Evolutionary conservation across 306 rosid species (phyloP).

Genomic region (Gleditsia sinensis): DNA sequence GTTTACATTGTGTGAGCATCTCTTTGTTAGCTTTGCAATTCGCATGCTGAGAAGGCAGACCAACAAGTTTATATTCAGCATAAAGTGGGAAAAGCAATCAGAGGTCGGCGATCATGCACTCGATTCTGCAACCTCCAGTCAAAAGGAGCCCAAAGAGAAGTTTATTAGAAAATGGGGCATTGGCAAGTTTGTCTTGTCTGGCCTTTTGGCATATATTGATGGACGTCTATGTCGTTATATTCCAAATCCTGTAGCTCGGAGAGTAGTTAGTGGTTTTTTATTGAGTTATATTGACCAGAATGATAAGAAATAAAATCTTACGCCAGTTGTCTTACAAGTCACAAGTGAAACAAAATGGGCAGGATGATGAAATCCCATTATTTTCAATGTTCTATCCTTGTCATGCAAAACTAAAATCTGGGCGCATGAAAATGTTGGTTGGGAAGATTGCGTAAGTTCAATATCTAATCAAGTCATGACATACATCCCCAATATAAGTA

Average conservation of each 20-base stretch:
- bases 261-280: constrained; percentile 88
- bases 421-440: background rate
- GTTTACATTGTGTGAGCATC: constrained; percentile 81
- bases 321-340: background rate
- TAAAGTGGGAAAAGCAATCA: constrained; percentile 50
- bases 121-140: constrained; percentile 31
- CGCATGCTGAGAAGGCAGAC: constrained; percentile 78
- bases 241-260: constrained; percentile 81
- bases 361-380: background rate
- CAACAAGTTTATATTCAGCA: constrained; percentile 46
- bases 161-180: constrained; percentile 70
- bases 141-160: constrained; percentile 35
- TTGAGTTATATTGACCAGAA: constrained; percentile 71
- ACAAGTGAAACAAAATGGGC: background rate
- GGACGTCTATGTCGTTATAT: constrained; percentile 87
- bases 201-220: constrained; percentile 83
- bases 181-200: constrained; percentile 76
- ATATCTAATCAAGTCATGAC: too few species aligned
- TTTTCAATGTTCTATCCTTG: constrained; percentile 1
- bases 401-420: background rate
- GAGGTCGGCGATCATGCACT: constrained; percentile 35
- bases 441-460: background rate
- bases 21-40: constrained; percentile 87
- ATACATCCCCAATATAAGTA: too few species aligned
- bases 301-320: constrained; percentile 41